Evolutionary conservation across 148 eudicot species (phyloP).

Genomic region (Rhododendron simsii): DNA sequence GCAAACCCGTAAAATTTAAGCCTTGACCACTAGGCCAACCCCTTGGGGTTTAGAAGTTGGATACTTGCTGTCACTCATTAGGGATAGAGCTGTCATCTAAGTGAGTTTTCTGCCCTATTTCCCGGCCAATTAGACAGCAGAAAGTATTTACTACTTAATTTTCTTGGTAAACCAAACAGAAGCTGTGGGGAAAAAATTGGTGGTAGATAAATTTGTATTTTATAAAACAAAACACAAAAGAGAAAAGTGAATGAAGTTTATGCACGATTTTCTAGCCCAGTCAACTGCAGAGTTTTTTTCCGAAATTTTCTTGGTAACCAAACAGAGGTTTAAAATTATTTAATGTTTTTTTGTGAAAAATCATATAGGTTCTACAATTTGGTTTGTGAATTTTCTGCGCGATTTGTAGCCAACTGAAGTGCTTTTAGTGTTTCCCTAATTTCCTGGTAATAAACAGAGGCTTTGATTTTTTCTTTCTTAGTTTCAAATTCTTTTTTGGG

Average conservation of each 20-base stretch:
- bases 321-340: background rate
- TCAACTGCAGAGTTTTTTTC: background rate
- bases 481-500: background rate
- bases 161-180: background rate
- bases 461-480: background rate
- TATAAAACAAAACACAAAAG: background rate
- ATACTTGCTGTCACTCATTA: no score
- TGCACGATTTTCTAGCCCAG: background rate
- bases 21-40: no score
- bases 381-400: background rate
- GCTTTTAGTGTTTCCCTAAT: background rate
- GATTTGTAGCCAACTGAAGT: background rate
- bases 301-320: slow-evolving; percentile 1
- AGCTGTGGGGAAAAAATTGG: background rate
- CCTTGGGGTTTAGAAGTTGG: no score
- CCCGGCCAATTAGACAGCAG: background rate
- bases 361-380: background rate
- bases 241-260: background rate
- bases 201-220: background rate
- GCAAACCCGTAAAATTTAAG: no score
- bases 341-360: background rate
- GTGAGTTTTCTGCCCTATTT: background rate
- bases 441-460: background rate
- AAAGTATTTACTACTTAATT: background rate
- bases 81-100: background rate